Evolutionary conservation across 345 rosid species (phyloP).

Genomic region (Pistacia vera): DNA sequence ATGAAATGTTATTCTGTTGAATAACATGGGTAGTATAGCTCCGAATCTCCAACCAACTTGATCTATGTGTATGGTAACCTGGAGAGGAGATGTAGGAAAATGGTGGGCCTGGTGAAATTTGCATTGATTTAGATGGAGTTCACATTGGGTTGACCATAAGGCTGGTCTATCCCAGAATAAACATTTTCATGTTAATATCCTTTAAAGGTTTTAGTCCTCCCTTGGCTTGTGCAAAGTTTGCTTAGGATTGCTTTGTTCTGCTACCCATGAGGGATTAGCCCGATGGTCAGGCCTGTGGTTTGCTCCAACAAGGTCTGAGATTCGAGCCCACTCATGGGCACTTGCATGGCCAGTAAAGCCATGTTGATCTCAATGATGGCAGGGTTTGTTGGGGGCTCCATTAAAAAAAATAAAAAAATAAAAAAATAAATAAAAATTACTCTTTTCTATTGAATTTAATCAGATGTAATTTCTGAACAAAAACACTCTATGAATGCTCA

Average conservation of each 20-base stretch:
- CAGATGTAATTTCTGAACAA: neutral
- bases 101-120: neutral
- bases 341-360: too few species aligned
- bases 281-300: too few species aligned
- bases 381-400: too few species aligned
- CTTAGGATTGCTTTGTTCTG: neutral
- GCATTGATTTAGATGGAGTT: neutral
- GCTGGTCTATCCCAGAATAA: neutral
- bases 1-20: neutral
- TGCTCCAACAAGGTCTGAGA: too few species aligned
- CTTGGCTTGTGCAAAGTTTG: neutral
- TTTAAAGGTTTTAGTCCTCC: neutral
- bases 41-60: neutral
- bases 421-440: too few species aligned
- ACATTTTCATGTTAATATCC: neutral
- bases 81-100: neutral
- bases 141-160: neutral
- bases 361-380: too few species aligned
- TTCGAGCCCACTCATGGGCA: too few species aligned
- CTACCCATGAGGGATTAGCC: too few species aligned
- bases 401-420: too few species aligned
- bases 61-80: neutral
- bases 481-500: neutral
- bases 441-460: neutral
- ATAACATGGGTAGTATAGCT: neutral